Evolutionary conservation across 139 green algal species (phyloP), one percentile per base, ranked within the genome.

Genomic region (Chlamydomonas applanata): DNA sequence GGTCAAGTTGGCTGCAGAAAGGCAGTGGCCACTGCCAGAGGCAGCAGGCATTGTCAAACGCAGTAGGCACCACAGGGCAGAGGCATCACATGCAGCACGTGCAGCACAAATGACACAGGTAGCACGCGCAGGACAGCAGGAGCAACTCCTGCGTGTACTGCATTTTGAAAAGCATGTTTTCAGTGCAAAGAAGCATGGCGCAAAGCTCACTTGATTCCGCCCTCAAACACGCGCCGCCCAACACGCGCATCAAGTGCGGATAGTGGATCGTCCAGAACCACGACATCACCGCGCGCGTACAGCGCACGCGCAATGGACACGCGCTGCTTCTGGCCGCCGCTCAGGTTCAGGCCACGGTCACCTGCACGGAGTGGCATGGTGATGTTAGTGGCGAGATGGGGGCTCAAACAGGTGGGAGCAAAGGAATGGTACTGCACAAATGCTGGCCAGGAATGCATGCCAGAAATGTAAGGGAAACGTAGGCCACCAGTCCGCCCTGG

Each of bases 281-380:
- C 72, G 11, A 89, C 66, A 65, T 91, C 82, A 22, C 77, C 79
- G 61, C 36, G 17, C n/a, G 70, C 32, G 65, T 88, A 90, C 30
- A 96, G 57, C 0, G 93, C 93, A 4, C 93, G 79, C 0, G 93
- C 92, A 17, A 97, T 82, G 0, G 91, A 89, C 5, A 97, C 84
- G 49, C 93, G 87, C 75, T 97, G 92, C 45, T 92, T 89, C 82
- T 97, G 71, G 71, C 71, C 57, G 5, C 57, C 89, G 33, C 69
- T 86, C 46, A 91, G 57, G 67, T 94, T 97, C 35, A 91, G 68
- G 2, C 91, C 91, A 4, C 85, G 73, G 70, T 97, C 91, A 3
- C 89, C 91, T 84, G 77, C 40, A 2, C 44, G n/a, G n/a, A n/a
- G n/a, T n/a, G n/a, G n/a, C n/a, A n/a, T n/a, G n/a, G n/a, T n/a